These are phyloP conservation scores for Alternaria brassicicola DNA, from an alignment of 2,329 filamentous ascomycete species.

Conservation along the genomic window DNA sequence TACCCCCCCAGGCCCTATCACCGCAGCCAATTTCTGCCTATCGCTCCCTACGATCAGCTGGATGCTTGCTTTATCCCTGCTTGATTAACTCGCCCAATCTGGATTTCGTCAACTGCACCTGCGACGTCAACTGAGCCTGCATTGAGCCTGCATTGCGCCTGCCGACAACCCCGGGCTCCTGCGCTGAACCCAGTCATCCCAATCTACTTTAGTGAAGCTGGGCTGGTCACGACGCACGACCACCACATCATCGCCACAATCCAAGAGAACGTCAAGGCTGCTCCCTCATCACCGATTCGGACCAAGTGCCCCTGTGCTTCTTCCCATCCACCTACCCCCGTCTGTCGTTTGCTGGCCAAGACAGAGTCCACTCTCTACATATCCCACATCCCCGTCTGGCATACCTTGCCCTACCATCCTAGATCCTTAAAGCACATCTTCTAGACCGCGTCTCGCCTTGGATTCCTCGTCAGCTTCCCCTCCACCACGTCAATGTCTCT, in stretches of 20 bases:
- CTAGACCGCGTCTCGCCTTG: slow-evolving; percentile 20
- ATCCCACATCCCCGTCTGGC: slow-evolving; percentile 27
- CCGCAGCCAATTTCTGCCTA: slow-evolving; percentile 30
- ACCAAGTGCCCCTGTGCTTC: slow-evolving; percentile 16
- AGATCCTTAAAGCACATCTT: slow-evolving; percentile 30
- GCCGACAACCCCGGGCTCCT: slow-evolving; percentile 24
- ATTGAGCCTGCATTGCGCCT: slow-evolving; percentile 28
- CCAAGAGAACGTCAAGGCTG: slow-evolving; percentile 11
- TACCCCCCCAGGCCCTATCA: slow-evolving; percentile 28
- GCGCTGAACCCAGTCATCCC: slow-evolving; percentile 30
- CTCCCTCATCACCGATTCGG: slow-evolving; percentile 12
- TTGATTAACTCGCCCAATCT: slow-evolving; percentile 40
- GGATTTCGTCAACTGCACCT: slow-evolving; percentile 30
- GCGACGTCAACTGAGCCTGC: slow-evolving; percentile 25
- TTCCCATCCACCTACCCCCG: slow-evolving; percentile 27
- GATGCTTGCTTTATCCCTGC: slow-evolving; percentile 39
- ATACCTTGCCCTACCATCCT: slow-evolving; percentile 23
- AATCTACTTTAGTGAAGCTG: slow-evolving; percentile 33
- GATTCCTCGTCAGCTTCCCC: not conserved
- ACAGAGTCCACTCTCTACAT: slow-evolving; percentile 44
- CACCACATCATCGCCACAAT: slow-evolving; percentile 24
- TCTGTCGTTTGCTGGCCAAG: slow-evolving; percentile 50
- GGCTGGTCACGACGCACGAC: slow-evolving; percentile 32
- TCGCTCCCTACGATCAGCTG: slow-evolving; percentile 36
- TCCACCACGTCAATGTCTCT: slow-evolving; percentile 32